These are phyloP conservation scores for Rhamnella rubrinervis DNA, from an alignment of 331 rosid species.

Conservation along the genomic window DNA sequence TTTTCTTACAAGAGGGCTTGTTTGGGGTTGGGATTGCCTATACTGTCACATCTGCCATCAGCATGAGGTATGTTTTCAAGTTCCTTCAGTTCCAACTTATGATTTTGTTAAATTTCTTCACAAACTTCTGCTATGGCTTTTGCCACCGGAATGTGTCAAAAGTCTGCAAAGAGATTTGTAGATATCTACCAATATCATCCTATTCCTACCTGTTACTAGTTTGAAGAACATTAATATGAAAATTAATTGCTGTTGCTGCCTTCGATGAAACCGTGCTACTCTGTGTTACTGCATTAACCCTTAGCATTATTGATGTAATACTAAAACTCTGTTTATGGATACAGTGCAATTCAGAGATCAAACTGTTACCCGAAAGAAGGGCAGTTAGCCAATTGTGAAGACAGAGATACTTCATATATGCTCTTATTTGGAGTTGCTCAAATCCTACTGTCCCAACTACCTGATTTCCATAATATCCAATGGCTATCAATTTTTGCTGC, in stretches of 20 bases:
- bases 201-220: neutral
- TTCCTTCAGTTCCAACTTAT: neutral
- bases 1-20: conserved; percentile 46
- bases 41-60: conserved; percentile 51
- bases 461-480: conserved; percentile 56
- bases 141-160: too few relatives aligned
- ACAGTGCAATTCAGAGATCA: conserved; percentile 53
- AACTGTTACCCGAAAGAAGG: conserved; percentile 35
- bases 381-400: conserved; percentile 29
- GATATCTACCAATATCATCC: too few relatives aligned
- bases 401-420: conserved; percentile 37
- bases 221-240: neutral
- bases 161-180: too few relatives aligned
- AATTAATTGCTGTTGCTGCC: too few relatives aligned
- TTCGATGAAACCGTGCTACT: too few relatives aligned
- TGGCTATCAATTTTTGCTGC: conserved; percentile 71
- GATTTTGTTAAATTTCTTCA: too few relatives aligned
- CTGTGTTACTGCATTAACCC: too few relatives aligned
- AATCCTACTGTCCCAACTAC: conserved; percentile 58
- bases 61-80: conserved; percentile 39
- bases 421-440: conserved; percentile 51
- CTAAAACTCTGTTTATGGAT: conserved; percentile 11
- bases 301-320: neutral
- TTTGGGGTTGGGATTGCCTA: conserved; percentile 65
- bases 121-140: too few relatives aligned